Percentiles rank a stretch among this genome's conserved stretches.
phyloP scores from a whole-genome alignment of 148 eudicot species.

The Chenopodium album region DNA sequence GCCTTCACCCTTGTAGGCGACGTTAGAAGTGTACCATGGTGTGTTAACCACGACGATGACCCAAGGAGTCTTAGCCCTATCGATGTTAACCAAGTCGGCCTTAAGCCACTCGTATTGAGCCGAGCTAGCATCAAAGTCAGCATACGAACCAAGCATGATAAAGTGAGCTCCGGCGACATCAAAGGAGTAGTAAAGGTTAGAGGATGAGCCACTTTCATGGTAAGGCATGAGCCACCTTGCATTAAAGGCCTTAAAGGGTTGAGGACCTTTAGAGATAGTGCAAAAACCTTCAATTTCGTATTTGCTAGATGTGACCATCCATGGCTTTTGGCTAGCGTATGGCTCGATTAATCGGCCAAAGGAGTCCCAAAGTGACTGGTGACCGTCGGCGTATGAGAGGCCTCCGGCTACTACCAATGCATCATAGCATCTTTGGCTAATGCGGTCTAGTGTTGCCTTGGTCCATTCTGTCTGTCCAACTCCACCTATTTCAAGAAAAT shows the following conservation, averaged over 20 bases:
- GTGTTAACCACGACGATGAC: constrained; percentile 60
- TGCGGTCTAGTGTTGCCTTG: constrained; percentile 53
- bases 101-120: constrained; percentile 79
- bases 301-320: constrained; percentile 91
- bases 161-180: constrained; percentile 70
- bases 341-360: constrained; percentile 82
- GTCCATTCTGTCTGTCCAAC: constrained; percentile 86
- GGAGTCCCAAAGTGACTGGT: constrained; percentile 87
- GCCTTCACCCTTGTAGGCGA: constrained; percentile 80
- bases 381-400: constrained; percentile 70
- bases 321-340: constrained; percentile 65
- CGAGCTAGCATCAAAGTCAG: constrained; percentile 53
- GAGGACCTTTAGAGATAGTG: constrained; percentile 56
- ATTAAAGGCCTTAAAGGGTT: constrained; percentile 74
- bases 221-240: constrained; percentile 83
- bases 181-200: constrained; percentile 82
- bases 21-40: constrained; percentile 83
- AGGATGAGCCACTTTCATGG: constrained; percentile 66
- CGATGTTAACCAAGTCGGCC: constrained; percentile 46
- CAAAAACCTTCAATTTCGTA: constrained; percentile 68
- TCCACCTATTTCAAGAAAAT: constrained; percentile 51
- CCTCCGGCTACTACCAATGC: constrained; percentile 64
- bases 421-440: constrained; percentile 59
- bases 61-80: constrained; percentile 70
- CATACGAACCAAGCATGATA: constrained; percentile 69